Evolutionary conservation across 2,329 filamentous ascomycete genomes (phyloP).

Genomic region (Tolypocladium guangdongense): DNA sequence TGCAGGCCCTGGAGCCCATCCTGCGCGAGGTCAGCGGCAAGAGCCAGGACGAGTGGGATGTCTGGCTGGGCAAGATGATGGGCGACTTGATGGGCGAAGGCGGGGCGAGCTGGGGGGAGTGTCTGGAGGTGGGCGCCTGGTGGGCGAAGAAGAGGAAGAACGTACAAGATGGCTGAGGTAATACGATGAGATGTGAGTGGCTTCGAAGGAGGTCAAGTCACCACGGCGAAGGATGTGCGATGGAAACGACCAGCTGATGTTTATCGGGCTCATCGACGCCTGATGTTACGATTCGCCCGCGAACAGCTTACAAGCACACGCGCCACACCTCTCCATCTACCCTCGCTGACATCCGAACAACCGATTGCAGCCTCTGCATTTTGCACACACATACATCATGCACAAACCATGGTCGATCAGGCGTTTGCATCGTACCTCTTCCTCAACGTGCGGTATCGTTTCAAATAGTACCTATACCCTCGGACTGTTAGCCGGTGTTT

Average conservation of each 20-base stretch:
- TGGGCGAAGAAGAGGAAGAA: slow-evolving; percentile 61
- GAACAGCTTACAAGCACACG: background rate
- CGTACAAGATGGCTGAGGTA: background rate
- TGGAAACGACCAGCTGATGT: background rate
- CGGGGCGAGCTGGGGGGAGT: slow-evolving; percentile 74
- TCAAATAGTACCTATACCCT: slow-evolving; percentile 68
- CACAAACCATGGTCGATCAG: slow-evolving; percentile 12
- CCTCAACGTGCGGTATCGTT: slow-evolving; percentile 75
- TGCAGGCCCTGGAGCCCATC: slow-evolving; percentile 75
- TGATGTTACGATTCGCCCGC: background rate
- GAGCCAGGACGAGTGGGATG: slow-evolving; percentile 84
- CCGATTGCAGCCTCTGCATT: background rate
- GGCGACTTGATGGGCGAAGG: slow-evolving; percentile 69
- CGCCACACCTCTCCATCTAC: background rate
- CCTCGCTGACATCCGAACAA: background rate
- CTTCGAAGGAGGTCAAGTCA: background rate
- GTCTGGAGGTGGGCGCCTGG: slow-evolving; percentile 77
- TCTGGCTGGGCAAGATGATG: slow-evolving; percentile 83
- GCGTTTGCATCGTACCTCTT: slow-evolving; percentile 58
- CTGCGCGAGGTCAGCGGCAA: slow-evolving; percentile 75
- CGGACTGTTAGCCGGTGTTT: slow-evolving; percentile 2
- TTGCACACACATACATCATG: background rate
- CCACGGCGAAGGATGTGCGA: background rate
- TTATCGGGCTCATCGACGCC: background rate
- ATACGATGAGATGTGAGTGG: background rate